Conservation (phyloP, 331 rosid genomes). For the Rhamnella rubrinervis region DNA sequence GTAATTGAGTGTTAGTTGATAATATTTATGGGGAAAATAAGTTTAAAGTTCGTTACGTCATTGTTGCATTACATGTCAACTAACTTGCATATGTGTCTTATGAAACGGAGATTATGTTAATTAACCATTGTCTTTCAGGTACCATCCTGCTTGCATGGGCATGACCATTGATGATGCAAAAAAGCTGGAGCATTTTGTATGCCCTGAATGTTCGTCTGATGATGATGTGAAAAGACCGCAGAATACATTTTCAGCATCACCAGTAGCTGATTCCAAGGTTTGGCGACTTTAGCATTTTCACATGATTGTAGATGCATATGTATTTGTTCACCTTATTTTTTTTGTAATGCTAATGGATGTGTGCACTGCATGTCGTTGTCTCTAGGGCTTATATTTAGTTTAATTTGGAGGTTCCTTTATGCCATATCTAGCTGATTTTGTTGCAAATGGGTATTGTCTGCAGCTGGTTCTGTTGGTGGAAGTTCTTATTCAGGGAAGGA, state of each 20-base stretch:
- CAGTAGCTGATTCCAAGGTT: slow-evolving; percentile 67
- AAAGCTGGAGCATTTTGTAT: slow-evolving; percentile 70
- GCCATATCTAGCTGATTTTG: neutral
- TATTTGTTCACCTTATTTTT: too few species aligned
- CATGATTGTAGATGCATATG: slow-evolving; percentile 13
- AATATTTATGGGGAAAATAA: neutral
- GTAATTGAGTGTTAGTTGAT: neutral
- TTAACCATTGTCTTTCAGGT: slow-evolving; percentile 50
- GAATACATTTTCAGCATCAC: slow-evolving; percentile 43
- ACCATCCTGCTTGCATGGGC: slow-evolving; percentile 94
- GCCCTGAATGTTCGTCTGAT: slow-evolving; percentile 74
- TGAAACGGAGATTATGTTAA: neutral
- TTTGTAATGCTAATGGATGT: too few species aligned
- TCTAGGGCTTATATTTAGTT: neutral
- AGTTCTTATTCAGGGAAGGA: too few species aligned
- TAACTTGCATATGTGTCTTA: neutral
- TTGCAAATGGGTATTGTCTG: neutral
- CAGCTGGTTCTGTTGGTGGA: neutral
- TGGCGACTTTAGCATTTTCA: slow-evolving; percentile 7
- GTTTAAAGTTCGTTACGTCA: neutral
- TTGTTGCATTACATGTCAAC: neutral
- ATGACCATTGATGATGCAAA: slow-evolving; percentile 84
- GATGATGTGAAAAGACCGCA: slow-evolving; percentile 60
- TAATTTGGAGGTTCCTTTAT: neutral
- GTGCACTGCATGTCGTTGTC: neutral